Evolutionary conservation across 1,139 yeast genomes (phyloP).

Genomic region (Candida pseudocylindracea): DNA sequence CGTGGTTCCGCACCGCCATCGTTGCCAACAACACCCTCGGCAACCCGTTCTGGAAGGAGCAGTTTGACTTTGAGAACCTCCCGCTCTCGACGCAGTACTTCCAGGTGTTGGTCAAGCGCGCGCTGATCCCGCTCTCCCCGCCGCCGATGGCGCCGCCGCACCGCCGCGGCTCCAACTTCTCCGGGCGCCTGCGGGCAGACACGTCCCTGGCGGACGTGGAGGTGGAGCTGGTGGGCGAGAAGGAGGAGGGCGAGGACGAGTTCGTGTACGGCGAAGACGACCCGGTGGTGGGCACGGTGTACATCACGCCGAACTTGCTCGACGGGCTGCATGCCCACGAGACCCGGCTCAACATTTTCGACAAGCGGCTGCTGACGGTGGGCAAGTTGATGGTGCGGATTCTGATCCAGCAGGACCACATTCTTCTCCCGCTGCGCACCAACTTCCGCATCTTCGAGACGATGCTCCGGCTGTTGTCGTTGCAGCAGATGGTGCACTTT

Average conservation of each 20-base stretch:
- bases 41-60: constrained; percentile 58
- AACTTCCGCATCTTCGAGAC: constrained; percentile 40
- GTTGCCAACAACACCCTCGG: constrained; percentile 15
- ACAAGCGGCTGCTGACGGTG: constrained; percentile 19
- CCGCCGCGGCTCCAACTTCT: too few relatives aligned
- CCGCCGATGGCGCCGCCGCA: constrained; percentile 3
- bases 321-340: constrained; percentile 1
- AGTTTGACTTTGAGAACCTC: constrained; percentile 25
- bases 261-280: constrained; percentile 9
- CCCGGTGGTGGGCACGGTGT: constrained; percentile 28
- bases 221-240: too few relatives aligned
- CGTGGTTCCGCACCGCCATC: constrained; percentile 49
- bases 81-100: constrained; percentile 31
- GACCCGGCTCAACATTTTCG: constrained; percentile 13
- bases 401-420: constrained; percentile 28
- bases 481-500: constrained; percentile 24
- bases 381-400: constrained; percentile 40
- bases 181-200: too few relatives aligned
- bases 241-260: too few relatives aligned
- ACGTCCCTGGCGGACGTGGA: too few relatives aligned
- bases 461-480: constrained; percentile 27
- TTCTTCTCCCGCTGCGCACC: constrained; percentile 22
- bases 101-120: constrained; percentile 9
- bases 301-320: constrained; percentile 31
- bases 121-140: too few relatives aligned